phyloP scores from a whole-genome alignment of 306 rosid species.

The Alnus rubra region DNA sequence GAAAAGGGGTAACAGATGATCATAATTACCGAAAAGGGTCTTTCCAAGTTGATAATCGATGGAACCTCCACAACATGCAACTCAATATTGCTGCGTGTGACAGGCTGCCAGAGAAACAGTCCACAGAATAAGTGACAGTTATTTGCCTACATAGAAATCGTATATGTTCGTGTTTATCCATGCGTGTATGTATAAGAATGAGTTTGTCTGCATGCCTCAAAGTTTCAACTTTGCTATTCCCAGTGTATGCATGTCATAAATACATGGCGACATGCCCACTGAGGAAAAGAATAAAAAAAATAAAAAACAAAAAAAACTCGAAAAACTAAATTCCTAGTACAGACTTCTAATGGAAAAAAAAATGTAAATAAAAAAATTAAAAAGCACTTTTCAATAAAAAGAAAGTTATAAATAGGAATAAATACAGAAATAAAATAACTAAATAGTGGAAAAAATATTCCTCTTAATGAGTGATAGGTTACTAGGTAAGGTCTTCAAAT shows the following conservation, averaged over 20 bases:
- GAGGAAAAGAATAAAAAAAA: not conserved
- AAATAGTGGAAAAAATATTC: not conserved
- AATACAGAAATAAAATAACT: not conserved
- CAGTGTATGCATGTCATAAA: not conserved
- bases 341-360: not conserved
- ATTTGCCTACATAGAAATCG: not conserved
- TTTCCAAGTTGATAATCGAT: slow-evolving; percentile 68
- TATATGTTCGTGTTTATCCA: not conserved
- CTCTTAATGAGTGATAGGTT: not conserved
- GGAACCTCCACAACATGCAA: slow-evolving; percentile 75
- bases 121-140: slow-evolving; percentile 28
- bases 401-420: not conserved
- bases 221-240: not conserved
- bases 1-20: slow-evolving; percentile 18
- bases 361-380: not conserved
- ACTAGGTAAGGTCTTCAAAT: slow-evolving; percentile 9
- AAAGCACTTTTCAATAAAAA: not conserved
- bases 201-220: not conserved
- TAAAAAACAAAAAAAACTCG: no score
- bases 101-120: slow-evolving; percentile 63
- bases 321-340: not conserved
- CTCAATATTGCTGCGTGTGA: slow-evolving; percentile 80
- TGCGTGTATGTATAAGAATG: not conserved
- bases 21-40: slow-evolving; percentile 70
- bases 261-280: not conserved